Base-by-base conservation (phyloP, 305 asterid genomes). In the Withania somnifera region DNA sequence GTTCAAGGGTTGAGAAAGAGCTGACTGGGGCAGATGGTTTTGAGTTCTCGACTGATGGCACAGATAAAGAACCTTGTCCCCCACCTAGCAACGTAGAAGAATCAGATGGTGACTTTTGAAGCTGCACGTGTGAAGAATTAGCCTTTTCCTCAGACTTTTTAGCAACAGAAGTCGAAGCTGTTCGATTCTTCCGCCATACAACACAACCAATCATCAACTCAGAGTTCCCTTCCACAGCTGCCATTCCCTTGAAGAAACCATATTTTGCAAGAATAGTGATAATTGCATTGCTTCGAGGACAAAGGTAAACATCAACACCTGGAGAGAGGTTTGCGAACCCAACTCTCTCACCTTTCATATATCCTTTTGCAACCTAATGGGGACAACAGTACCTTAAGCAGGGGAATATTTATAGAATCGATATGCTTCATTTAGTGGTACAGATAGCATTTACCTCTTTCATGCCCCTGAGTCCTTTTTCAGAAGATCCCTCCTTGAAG, bases 121-220 rank as follows among this genome's bases (percentile, higher is more conserved):
- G 30, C 77, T 80, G 83, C 67, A 61, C 84, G 13, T 54, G 64
- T 20, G 17, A 56, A 30, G n/a, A 52, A 13, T 24, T 76, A 9
- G 10, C 28, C 32, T 38, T 64, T 10, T 24, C 40, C 58, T 71
- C 81, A 7, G 79, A 5, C n/a, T 42, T 80, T 20, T 64, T 68
- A 17, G 28, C 77, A 76, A 10, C 45, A 26, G 80, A 28, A 56
- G 54, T 71, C 63, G 63, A 42, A 26, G 82, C 8, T 20, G 53
- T 60, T 38, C 7, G 86, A 63, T 80, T 83, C 45, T 83, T 84
- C 52, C 80, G 67, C 88, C 89, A 83, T 34, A 87, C 85, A 26
- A 87, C 86, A 80, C 88, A 84, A 69, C 89, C 89, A 71, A 87
- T 78, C 60, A 84, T 45, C 32, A 82, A 56, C 58, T 83, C 83